Evolutionary conservation across 805 yeast species (phyloP).

Genomic region (Wickerhamomyces bovis): DNA sequence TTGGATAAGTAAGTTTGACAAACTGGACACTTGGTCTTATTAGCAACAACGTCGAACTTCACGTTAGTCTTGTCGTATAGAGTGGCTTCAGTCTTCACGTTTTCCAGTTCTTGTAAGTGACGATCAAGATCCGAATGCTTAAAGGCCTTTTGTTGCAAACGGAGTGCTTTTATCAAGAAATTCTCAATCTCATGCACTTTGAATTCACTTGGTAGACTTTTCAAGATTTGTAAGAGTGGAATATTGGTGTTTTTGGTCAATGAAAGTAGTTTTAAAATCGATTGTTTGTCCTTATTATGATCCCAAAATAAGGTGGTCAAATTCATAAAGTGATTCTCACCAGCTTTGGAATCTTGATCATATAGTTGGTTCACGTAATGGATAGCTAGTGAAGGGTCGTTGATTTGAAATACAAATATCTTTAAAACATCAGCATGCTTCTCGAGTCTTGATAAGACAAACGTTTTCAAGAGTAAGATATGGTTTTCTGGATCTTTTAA

Average conservation of each 20-base stretch:
- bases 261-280: conserved; percentile 35
- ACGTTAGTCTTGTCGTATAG: conserved; percentile 1
- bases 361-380: conserved; percentile 51
- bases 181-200: conserved; percentile 16
- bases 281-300: conserved; percentile 21
- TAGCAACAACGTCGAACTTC: not conserved
- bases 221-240: conserved; percentile 10
- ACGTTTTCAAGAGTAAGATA: conserved; percentile 45
- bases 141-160: conserved; percentile 8
- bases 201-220: conserved; percentile 7
- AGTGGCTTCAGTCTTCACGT: conserved; percentile 5
- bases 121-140: conserved; percentile 2
- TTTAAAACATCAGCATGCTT: conserved; percentile 60
- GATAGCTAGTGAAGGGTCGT: conserved; percentile 54
- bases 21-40: conserved; percentile 38
- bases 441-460: conserved; percentile 51
- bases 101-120: conserved; percentile 7
- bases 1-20: conserved; percentile 55
- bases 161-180: conserved; percentile 14
- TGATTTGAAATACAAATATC: conserved; percentile 50
- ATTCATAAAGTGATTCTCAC: conserved; percentile 27
- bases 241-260: not conserved
- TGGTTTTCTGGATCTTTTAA: not conserved
- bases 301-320: conserved; percentile 33
- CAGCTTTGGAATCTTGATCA: conserved; percentile 5